These are phyloP conservation scores for Sugiyamaella smithiae DNA, from an alignment of 805 yeast genomes.

Conservation along the genomic window DNA sequence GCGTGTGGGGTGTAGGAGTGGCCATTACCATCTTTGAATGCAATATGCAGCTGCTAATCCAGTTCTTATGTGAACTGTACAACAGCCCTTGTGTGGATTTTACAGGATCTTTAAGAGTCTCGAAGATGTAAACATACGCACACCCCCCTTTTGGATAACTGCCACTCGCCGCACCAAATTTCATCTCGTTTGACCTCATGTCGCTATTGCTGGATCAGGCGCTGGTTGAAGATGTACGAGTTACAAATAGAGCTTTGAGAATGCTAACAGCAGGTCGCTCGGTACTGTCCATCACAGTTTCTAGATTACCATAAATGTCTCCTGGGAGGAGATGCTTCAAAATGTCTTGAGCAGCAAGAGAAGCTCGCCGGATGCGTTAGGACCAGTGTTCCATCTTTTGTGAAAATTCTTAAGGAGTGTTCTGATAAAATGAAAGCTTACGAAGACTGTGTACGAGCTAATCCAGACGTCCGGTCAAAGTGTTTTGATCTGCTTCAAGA, in stretches of 20 bases:
- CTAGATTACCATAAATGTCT: conserved; percentile 72
- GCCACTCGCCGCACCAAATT: neutral
- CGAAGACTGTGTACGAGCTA: conserved; percentile 58
- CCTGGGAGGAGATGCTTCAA: conserved; percentile 48
- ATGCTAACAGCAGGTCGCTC: conserved; percentile 49
- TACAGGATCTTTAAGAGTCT: too few species aligned
- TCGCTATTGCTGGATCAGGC: conserved; percentile 62
- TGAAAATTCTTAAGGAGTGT: conserved; percentile 63
- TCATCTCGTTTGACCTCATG: conserved; percentile 30
- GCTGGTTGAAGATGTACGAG: conserved; percentile 64
- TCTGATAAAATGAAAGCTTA: conserved; percentile 55
- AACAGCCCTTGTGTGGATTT: too few species aligned
- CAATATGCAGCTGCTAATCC: too few species aligned
- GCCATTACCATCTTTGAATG: neutral
- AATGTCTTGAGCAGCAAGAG: conserved; percentile 55
- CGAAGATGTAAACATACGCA: too few species aligned
- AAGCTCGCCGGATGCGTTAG: conserved; percentile 62
- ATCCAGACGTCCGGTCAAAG: conserved; percentile 43
- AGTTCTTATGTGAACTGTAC: too few species aligned
- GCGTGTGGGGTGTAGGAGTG: conserved; percentile 10
- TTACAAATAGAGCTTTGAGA: conserved; percentile 5
- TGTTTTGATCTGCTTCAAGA: conserved; percentile 54
- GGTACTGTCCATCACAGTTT: conserved; percentile 70
- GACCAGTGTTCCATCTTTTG: conserved; percentile 64
- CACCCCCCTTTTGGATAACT: neutral